Percentiles rank a stretch among this genome's conserved stretches.
phyloP scores from a whole-genome alignment of 148 eudicot species.

The Dianthus caryophyllus region DNA sequence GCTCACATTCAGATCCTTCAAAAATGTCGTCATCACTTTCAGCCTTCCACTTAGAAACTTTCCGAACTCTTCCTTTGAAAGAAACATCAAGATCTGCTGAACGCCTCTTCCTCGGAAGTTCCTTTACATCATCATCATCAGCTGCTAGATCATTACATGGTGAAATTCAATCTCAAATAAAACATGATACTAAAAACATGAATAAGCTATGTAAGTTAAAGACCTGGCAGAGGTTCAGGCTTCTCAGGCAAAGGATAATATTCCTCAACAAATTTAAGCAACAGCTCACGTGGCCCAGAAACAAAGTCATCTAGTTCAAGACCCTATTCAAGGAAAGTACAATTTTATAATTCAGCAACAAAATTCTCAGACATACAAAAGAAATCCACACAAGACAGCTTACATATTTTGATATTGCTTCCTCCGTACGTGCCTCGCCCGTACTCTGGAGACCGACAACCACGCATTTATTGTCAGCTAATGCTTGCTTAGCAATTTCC shows the following conservation, averaged over 20 bases:
- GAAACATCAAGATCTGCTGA: constrained; percentile 67
- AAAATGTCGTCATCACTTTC: constrained; percentile 75
- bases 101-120: constrained; percentile 66
- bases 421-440: constrained; percentile 98
- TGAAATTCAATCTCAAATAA: constrained; percentile 7
- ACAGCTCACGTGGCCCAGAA: constrained; percentile 96
- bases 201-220: constrained; percentile 8
- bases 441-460: constrained; percentile 98
- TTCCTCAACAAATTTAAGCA: constrained; percentile 95
- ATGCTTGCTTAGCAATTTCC: constrained; percentile 67
- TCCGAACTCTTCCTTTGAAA: constrained; percentile 77
- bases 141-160: constrained; percentile 27
- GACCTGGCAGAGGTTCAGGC: constrained; percentile 84
- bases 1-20: constrained; percentile 69
- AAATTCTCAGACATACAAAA: neutral
- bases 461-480: constrained; percentile 66
- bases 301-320: constrained; percentile 91
- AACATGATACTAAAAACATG: constrained; percentile 15
- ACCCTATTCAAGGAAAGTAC: constrained; percentile 43
- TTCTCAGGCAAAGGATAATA: constrained; percentile 91
- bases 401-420: constrained; percentile 94
- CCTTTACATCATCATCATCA: constrained; percentile 71
- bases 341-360: neutral
- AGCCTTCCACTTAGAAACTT: constrained; percentile 72
- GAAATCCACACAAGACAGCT: constrained; percentile 19